phyloP scores from a whole-genome alignment of 176 grass and related monocot species.

The Poa annua region DNA sequence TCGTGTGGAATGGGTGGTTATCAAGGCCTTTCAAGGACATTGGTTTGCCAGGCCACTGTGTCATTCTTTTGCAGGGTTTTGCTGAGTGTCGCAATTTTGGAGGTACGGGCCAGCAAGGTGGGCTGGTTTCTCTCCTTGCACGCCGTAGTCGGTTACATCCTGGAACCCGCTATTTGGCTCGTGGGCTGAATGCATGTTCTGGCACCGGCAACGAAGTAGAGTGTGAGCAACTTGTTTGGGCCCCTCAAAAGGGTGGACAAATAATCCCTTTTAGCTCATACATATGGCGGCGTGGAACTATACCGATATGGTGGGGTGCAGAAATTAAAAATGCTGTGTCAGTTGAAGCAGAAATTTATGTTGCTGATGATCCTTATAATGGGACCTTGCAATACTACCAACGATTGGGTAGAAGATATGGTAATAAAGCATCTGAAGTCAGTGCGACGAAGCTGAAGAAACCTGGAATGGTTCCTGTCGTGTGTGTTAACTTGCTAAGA shows the following conservation, averaged over 20 bases:
- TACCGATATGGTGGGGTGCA: constrained; percentile 97
- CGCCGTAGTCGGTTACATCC: constrained; percentile 96
- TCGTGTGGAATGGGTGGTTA: constrained; percentile 96
- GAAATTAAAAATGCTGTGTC: constrained; percentile 79
- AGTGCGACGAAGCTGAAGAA: constrained; percentile 74
- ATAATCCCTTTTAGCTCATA: constrained; percentile 79
- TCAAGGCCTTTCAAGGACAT: constrained; percentile 90
- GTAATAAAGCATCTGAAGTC: constrained; percentile 62
- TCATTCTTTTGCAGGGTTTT: constrained; percentile 96
- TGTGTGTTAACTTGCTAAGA: constrained; percentile 94
- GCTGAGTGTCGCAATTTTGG: constrained; percentile 84
- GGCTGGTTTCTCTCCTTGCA: constrained; percentile 82
- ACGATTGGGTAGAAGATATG: constrained; percentile 82
- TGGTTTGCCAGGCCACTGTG: constrained; percentile 77
- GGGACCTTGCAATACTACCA: constrained; percentile 87
- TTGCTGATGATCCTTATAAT: constrained; percentile 89
- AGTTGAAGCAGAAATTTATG: constrained; percentile 93
- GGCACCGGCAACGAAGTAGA: constrained; percentile 98
- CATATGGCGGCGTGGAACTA: constrained; percentile 92
- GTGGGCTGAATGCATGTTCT: constrained; percentile 96
- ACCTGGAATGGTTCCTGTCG: constrained; percentile 68
- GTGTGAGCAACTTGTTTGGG: constrained; percentile 96
- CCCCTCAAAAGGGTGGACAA: constrained; percentile 52
- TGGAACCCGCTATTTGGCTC: constrained; percentile 95
- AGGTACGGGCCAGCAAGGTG: constrained; percentile 70